Conservation (phyloP, 2,329 filamentous ascomycete species). For the Colletotrichum gigasporum region DNA sequence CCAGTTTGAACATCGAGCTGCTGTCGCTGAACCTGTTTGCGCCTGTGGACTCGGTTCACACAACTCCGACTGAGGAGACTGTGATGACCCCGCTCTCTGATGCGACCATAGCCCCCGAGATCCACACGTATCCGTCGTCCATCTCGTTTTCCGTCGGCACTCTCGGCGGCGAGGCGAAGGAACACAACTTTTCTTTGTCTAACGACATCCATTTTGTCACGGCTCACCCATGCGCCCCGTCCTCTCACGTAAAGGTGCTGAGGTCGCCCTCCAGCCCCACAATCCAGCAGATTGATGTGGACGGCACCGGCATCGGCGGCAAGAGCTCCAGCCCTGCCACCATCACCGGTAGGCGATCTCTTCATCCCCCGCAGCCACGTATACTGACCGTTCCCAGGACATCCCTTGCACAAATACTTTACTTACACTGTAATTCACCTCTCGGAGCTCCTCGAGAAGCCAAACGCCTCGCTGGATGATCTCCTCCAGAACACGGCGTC, state of each 20-base stretch:
- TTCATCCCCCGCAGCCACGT: slow-evolving; percentile 29
- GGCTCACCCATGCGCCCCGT: slow-evolving; percentile 71
- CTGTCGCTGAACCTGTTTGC: slow-evolving; percentile 59
- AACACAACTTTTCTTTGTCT: slow-evolving; percentile 55
- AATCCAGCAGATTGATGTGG: slow-evolving; percentile 65
- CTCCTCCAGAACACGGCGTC: slow-evolving; percentile 51
- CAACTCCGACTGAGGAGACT: slow-evolving; percentile 54
- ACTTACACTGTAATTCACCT: slow-evolving; percentile 69
- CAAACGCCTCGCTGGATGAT: slow-evolving; percentile 55
- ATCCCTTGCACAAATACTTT: slow-evolving; percentile 71
- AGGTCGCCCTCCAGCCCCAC: slow-evolving; percentile 69
- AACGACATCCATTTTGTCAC: slow-evolving; percentile 74
- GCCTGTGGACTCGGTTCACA: slow-evolving; percentile 53
- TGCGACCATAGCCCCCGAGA: slow-evolving; percentile 39
- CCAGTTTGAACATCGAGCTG: slow-evolving; percentile 58
- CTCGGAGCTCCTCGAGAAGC: slow-evolving; percentile 61
- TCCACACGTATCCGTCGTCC: slow-evolving; percentile 51
- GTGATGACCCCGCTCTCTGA: slow-evolving; percentile 50
- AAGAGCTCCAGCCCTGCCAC: slow-evolving; percentile 57
- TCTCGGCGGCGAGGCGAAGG: slow-evolving; percentile 50
- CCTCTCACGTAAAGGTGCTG: slow-evolving; percentile 64
- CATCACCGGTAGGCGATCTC: slow-evolving; percentile 52
- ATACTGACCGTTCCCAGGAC: slow-evolving; percentile 50
- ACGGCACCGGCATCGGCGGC: slow-evolving; percentile 52
- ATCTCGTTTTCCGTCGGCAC: slow-evolving; percentile 50